phyloP scores from a whole-genome alignment of 768 basidiomycete genomes.

The Mycena latifolia region DNA sequence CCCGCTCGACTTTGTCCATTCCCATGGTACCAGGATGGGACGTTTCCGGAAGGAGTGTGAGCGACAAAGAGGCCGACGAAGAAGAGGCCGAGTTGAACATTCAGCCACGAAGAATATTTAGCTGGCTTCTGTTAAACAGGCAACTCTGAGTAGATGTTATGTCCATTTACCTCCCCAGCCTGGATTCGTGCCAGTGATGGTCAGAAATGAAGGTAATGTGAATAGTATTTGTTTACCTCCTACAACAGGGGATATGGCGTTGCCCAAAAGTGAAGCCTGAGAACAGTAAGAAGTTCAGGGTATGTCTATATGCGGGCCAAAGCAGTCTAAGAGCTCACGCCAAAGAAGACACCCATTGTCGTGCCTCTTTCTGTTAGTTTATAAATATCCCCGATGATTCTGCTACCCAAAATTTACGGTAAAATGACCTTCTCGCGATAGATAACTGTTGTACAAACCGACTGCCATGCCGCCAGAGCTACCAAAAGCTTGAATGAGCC shows the following conservation, averaged over 20 bases:
- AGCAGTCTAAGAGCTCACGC: conserved; percentile 43
- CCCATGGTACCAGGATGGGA: conserved; percentile 57
- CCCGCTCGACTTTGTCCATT: conserved; percentile 45
- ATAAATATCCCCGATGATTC: conserved; percentile 65
- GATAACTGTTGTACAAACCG: conserved; percentile 1
- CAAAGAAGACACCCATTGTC: conserved; percentile 63
- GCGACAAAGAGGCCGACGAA: conserved; percentile 44
- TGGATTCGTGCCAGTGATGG: conserved; percentile 1
- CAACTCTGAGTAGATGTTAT: conserved; percentile 19
- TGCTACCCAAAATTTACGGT: conserved; percentile 50
- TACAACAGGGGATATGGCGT: conserved; percentile 55
- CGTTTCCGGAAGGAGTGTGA: conserved; percentile 58
- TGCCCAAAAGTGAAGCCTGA: conserved; percentile 57
- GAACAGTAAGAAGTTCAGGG: not conserved
- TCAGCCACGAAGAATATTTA: conserved; percentile 62
- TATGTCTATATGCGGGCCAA: not conserved
- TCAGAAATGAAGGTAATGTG: not conserved
- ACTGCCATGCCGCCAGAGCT: conserved; percentile 50
- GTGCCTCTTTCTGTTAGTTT: conserved; percentile 60
- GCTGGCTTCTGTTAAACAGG: conserved; percentile 41
- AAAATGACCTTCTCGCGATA: not conserved
- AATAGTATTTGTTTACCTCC: conserved; percentile 45
- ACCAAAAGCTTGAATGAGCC: conserved; percentile 69
- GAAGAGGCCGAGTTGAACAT: conserved; percentile 53
- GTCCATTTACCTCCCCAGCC: conserved; percentile 35